Base-by-base conservation (phyloP, 345 rosid species). In the Euphorbia tirucalli region DNA sequence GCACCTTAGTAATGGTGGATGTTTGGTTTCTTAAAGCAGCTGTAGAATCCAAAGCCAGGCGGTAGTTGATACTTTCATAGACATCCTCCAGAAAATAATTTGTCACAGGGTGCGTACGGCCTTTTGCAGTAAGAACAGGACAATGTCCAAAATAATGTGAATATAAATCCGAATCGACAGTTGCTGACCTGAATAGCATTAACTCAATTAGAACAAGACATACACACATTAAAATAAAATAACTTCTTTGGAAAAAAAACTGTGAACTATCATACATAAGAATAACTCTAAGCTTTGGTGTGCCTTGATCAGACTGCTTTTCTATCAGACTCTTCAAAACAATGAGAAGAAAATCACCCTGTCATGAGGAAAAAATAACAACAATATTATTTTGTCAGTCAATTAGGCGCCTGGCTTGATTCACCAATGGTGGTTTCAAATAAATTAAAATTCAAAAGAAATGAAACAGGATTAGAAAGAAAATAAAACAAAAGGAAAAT, bases 311-410 rank as follows among this genome's bases (percentile, higher is more conserved):
- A 72, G 87, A 76, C 82, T 87, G 93, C 86, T 87, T 87, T 80
- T 93, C 97, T 76, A 93, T 83, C 82, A 93, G 84, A 75, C 85
- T 88, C 91, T 87, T 91, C 93, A 89, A 81, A 83, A 93, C 83
- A 80, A 91, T 89, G 68, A 93, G 97, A 41, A 93, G 89, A 83
- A 93, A 93, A 84, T 91, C 97, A 73, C 96, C 93, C 98, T 93
- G 87, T 62, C 57, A 59, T 21, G 61, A 18, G 48, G 41, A 69
- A 66, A 79, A 68, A 50, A 67, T 55, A 67, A 19, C 35, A 37
- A 41, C 48, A 37, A 27, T 1, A 48, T 22, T 15, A 25, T 60
- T 46, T 6, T 52, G 16, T 55, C 3, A n/a, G 5, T n/a, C 24
- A 60, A 61, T 4, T 46, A 46, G 19, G 52, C 52, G 11, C 3